A percentile compares a stretch with the other conserved stretches of the same genome.
Evolutionary conservation across 2,329 filamentous ascomycete species (phyloP).

Genomic region (Cytospora piceicola): DNA sequence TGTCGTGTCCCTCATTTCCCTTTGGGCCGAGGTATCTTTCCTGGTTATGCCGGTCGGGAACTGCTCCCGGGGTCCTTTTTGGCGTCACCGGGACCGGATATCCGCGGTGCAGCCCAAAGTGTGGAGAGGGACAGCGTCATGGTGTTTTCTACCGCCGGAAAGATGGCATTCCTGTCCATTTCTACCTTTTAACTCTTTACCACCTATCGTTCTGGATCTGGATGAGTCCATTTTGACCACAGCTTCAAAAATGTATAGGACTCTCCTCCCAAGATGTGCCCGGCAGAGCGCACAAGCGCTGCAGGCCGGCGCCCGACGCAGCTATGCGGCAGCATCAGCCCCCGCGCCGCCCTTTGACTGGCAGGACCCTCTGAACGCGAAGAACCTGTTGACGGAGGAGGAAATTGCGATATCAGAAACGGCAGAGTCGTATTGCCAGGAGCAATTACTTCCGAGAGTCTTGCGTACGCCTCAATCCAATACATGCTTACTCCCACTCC

Average conservation of each 20-base stretch:
- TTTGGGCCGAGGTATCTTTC: slow-evolving; percentile 9
- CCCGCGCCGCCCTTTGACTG: slow-evolving; percentile 70
- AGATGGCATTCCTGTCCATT: not conserved
- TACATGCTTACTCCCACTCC: not conserved
- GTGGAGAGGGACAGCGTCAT: slow-evolving; percentile 7
- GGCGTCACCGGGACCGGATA: slow-evolving; percentile 23
- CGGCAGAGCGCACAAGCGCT: slow-evolving; percentile 21
- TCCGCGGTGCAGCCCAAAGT: not conserved
- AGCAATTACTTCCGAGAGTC: slow-evolving; percentile 81
- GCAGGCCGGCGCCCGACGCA: slow-evolving; percentile 26
- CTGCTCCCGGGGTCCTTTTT: not conserved
- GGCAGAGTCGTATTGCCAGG: slow-evolving; percentile 92
- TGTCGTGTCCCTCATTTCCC: not conserved
- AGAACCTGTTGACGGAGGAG: slow-evolving; percentile 82
- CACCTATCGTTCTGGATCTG: not conserved
- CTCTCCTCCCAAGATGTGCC: slow-evolving; percentile 24
- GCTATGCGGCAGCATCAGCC: slow-evolving; percentile 36
- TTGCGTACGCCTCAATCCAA: slow-evolving; percentile 63
- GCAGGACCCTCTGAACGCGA: slow-evolving; percentile 82
- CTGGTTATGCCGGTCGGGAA: too few relatives aligned
- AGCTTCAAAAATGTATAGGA: slow-evolving; percentile 26
- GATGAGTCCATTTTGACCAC: slow-evolving; percentile 16
- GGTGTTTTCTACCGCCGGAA: not conserved
- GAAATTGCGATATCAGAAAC: slow-evolving; percentile 89
- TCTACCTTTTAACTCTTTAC: not conserved